phyloP scores from a whole-genome alignment of 2,329 filamentous ascomycete species.

The Fusarium devonianum region DNA sequence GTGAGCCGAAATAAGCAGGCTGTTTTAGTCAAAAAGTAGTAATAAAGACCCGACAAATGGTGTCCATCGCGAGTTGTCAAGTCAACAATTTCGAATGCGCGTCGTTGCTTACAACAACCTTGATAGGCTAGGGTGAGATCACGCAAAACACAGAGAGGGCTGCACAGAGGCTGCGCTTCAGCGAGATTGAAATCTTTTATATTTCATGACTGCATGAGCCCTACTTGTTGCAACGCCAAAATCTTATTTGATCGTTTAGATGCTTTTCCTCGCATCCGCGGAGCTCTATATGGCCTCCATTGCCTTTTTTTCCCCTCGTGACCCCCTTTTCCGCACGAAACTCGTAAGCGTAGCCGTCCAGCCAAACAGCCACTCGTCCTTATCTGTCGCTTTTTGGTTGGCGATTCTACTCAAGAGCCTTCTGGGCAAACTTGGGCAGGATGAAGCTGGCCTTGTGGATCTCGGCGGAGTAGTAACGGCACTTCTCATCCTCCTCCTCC shows the following conservation, averaged over 20 bases:
- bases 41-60: too few species aligned
- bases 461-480: constrained; percentile 96
- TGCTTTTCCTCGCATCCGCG: constrained; percentile 16
- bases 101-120: too few species aligned
- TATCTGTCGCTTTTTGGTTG: background rate
- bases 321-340: constrained; percentile 32
- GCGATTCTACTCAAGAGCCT: constrained; percentile 65
- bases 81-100: too few species aligned
- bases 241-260: constrained; percentile 19
- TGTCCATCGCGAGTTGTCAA: background rate
- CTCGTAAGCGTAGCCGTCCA: constrained; percentile 31
- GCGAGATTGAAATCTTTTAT: constrained; percentile 19
- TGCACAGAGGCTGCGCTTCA: too few species aligned
- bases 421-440: constrained; percentile 90
- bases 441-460: constrained; percentile 96
- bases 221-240: constrained; percentile 26
- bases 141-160: background rate
- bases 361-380: constrained; percentile 6
- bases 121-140: too few species aligned
- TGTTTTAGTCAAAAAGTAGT: background rate
- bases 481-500: constrained; percentile 92
- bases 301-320: constrained; percentile 21
- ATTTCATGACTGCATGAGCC: constrained; percentile 31
- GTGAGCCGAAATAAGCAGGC: constrained; percentile 5
- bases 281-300: constrained; percentile 33